phyloP scores from a whole-genome alignment of 257 asterid species.

The Scutellaria galericulata region DNA sequence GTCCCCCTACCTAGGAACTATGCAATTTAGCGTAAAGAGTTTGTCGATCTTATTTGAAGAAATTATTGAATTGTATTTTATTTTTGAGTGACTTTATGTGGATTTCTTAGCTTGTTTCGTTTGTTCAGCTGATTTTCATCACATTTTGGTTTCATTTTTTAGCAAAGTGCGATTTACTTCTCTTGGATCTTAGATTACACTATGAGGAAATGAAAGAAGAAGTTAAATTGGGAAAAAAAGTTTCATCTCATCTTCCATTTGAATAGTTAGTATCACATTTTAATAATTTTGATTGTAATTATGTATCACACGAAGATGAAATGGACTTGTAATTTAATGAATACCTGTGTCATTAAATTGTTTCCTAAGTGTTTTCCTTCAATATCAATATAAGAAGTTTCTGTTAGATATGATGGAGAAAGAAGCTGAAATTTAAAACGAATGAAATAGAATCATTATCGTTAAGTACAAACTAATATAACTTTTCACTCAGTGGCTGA shows the following conservation, averaged over 20 bases:
- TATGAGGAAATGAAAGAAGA: background rate
- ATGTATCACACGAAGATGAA: background rate
- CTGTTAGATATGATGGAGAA: too few species aligned
- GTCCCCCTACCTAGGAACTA: constrained; percentile 13
- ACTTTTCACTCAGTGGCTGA: constrained; percentile 22
- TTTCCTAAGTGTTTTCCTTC: background rate
- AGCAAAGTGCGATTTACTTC: constrained; percentile 4
- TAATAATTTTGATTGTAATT: constrained; percentile 9
- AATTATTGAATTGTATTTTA: background rate
- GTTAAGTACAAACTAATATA: constrained; percentile 10
- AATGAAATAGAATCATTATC: background rate
- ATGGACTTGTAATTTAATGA: background rate
- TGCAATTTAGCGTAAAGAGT: background rate
- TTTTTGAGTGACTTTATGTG: background rate
- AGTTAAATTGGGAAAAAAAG: background rate
- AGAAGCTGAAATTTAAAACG: too few species aligned
- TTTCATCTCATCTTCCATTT: background rate
- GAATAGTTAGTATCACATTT: background rate
- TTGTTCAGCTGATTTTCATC: constrained; percentile 13
- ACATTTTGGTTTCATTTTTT: background rate
- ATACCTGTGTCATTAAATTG: background rate
- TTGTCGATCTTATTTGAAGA: constrained; percentile 8
- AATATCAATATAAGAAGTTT: background rate
- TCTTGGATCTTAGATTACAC: constrained; percentile 19
- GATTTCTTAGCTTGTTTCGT: background rate